phyloP scores from a whole-genome alignment of 2,329 filamentous ascomycete species.

The Bipolaris victoriae region DNA sequence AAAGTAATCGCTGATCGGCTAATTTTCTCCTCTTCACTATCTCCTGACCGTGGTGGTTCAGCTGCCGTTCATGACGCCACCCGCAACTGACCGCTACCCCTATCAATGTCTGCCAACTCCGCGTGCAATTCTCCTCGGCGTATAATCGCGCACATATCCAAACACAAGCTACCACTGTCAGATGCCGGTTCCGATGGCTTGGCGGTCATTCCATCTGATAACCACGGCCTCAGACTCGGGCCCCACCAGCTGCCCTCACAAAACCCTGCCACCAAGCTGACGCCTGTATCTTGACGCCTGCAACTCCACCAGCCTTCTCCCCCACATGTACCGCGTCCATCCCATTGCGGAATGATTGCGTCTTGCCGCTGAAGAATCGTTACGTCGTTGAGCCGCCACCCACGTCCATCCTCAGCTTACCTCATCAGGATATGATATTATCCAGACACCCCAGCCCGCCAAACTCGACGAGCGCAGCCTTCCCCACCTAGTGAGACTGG shows the following conservation, averaged over 20 bases:
- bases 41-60: slow-evolving; percentile 7
- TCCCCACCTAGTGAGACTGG: not conserved
- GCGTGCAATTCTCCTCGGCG: slow-evolving; percentile 7
- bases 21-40: not conserved
- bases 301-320: slow-evolving; percentile 5
- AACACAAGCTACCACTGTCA: slow-evolving; percentile 3
- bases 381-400: slow-evolving; percentile 15
- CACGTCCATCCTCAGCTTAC: not conserved
- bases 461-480: not conserved
- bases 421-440: not conserved
- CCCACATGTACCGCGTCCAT: slow-evolving; percentile 2
- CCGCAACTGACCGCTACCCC: not conserved
- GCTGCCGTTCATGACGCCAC: slow-evolving; percentile 1
- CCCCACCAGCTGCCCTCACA: not conserved
- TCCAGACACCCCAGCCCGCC: not conserved
- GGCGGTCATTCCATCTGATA: slow-evolving; percentile 20
- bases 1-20: not conserved
- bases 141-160: slow-evolving; percentile 8
- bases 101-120: not conserved
- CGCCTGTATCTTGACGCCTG: not conserved
- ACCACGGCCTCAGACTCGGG: not conserved
- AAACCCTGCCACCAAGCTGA: not conserved
- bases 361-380: slow-evolving; percentile 1
- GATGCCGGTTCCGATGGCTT: slow-evolving; percentile 8
- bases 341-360: not conserved